Evolutionary conservation across 768 basidiomycete species (phyloP), one percentile per base, ranked within the genome.

Genomic region (Mycena alexandri): DNA sequence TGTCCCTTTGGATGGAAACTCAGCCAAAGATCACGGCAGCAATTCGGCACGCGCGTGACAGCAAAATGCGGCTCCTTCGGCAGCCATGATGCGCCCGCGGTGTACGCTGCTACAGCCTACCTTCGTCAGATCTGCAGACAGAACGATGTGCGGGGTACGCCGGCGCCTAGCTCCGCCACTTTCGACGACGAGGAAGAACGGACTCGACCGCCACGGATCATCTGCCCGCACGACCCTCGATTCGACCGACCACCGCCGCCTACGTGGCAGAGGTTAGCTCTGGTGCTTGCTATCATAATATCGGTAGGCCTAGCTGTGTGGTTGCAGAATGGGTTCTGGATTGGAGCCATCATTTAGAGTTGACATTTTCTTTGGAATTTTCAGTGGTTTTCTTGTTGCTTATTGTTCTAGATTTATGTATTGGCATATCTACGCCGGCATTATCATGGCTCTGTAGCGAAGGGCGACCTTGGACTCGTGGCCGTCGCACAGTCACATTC

Each of bases 141-240:
- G 44, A 46, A 17, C 52, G 52, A 60, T 0, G 5, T 33, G 11
- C 16, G 25, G 3, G n/a, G 36, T 14, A 17, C n/a, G 6, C 5
- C 36, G 3, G 13, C 53, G n/a, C 63, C 65, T 19, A 3, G 9
- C 3, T 24, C 57, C 2, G 58, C 70, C 57, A 10, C 62, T 9
- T 38, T 38, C 8, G 65, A 71, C 11, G 70, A 71, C 58, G 70
- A 71, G 50, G 70, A 71, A 56, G 70, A 59, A 65, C 46, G 46
- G 50, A 71, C 66, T 4, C 47, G 66, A n/a, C 21, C 60, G 9
- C 65, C 52, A 10, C 68, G 58, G 22, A 16, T 51, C 10, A 42
- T 52, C 33, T 68, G 68, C 60, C 70, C 70, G 5, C 70, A 34
- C 16, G 70, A 71, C 58, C 66, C 70, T 7, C 70, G 70, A 0